These are phyloP conservation scores for Penicillium sp. DNA, from an alignment of 2,329 filamentous ascomycete species.

Conservation along the genomic window DNA sequence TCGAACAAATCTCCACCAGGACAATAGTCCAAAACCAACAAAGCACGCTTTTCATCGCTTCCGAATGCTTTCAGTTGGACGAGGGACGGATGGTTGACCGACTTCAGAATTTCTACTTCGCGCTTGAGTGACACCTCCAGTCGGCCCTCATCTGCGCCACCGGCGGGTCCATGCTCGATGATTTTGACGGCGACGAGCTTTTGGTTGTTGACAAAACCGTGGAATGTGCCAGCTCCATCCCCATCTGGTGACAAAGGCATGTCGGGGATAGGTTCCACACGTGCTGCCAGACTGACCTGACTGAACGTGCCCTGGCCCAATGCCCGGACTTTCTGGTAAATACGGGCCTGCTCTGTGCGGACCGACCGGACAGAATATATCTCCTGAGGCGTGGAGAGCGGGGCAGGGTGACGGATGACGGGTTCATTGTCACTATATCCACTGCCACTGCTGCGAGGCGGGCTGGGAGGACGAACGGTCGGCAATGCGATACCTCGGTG, in stretches of 20 bases:
- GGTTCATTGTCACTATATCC: conserved; percentile 49
- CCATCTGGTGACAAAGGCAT: conserved; percentile 16
- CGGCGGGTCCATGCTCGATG: conserved; percentile 89
- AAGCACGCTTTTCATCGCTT: conserved; percentile 75
- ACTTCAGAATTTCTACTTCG: conserved; percentile 90
- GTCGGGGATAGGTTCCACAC: conserved; percentile 59
- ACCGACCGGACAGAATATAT: conserved; percentile 70
- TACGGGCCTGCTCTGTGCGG: conserved; percentile 66
- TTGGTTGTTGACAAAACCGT: conserved; percentile 57
- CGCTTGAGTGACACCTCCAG: conserved; percentile 92
- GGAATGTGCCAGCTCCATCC: conserved; percentile 15
- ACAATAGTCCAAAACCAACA: conserved; percentile 87
- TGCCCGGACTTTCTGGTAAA: conserved; percentile 76
- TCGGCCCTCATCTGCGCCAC: conserved; percentile 87
- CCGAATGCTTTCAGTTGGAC: conserved; percentile 91
- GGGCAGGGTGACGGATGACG: conserved; percentile 24
- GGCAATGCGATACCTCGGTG: conserved; percentile 68
- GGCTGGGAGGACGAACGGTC: conserved; percentile 69
- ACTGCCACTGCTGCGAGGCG: conserved; percentile 71
- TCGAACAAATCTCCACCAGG: conserved; percentile 95
- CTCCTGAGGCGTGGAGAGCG: conserved; percentile 46
- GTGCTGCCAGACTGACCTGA: conserved; percentile 86
- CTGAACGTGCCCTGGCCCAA: conserved; percentile 95
- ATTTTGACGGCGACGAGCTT: conserved; percentile 93
- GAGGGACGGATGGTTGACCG: conserved; percentile 82